phyloP scores from a whole-genome alignment of 495 filamentous ascomycete genomes.

The Tuber brumale region DNA sequence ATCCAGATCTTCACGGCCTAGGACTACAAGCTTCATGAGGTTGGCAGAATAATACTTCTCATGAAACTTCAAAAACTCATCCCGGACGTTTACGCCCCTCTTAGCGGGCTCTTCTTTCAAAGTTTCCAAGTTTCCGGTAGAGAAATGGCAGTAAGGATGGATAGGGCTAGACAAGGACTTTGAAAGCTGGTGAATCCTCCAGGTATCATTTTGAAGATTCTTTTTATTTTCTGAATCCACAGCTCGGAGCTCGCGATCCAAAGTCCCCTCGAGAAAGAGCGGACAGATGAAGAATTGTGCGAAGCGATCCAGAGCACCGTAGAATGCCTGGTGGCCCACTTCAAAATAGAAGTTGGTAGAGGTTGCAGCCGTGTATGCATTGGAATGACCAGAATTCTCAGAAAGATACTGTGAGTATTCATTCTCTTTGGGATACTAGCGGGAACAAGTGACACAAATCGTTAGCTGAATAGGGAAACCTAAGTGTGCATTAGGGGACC shows the following conservation, averaged over 20 bases:
- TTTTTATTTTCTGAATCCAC: conserved; percentile 99
- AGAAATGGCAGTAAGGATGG: conserved; percentile 94
- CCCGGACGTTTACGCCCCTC: conserved; percentile 76
- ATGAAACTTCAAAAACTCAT: conserved; percentile 93
- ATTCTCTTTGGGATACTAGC: conserved; percentile 85
- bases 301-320: conserved; percentile 89
- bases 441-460: conserved; percentile 11
- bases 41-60: conserved; percentile 90
- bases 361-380: conserved; percentile 88
- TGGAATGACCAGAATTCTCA: conserved; percentile 80
- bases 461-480: conserved; percentile 10
- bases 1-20: conserved; percentile 85
- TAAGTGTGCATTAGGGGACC: neutral
- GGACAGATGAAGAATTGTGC: conserved; percentile 95
- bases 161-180: conserved; percentile 83
- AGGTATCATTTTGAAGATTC: conserved; percentile 91
- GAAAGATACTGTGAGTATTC: conserved; percentile 91
- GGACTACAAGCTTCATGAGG: conserved; percentile 85
- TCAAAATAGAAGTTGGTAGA: conserved; percentile 99
- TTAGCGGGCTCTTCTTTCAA: conserved; percentile 77
- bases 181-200: conserved; percentile 86
- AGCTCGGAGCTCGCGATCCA: conserved; percentile 85
- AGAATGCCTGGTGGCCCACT: conserved; percentile 70
- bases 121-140: conserved; percentile 85
- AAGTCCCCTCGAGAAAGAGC: conserved; percentile 78